These are phyloP conservation scores for Pseudohyphozyma bogoriensis DNA, from an alignment of 768 basidiomycete genomes.

Conservation along the genomic window DNA sequence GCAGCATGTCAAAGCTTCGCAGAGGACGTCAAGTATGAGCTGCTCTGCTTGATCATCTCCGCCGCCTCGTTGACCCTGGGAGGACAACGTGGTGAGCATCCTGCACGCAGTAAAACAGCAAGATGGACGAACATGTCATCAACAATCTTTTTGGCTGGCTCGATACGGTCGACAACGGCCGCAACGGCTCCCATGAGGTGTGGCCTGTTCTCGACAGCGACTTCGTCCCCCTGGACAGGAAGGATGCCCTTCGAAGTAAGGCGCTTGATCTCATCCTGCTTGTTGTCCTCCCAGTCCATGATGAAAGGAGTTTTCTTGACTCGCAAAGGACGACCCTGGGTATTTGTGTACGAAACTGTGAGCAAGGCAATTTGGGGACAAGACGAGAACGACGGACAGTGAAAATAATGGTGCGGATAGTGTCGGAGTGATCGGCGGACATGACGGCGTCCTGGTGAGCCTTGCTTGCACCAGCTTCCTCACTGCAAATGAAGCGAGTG, in stretches of 20 bases:
- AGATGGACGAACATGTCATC: background rate
- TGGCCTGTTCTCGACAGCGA: background rate
- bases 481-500: constrained; percentile 23
- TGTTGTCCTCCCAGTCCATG: constrained; percentile 60
- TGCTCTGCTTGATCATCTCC: no score
- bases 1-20: no score
- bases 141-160: background rate
- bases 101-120: no score
- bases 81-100: no score
- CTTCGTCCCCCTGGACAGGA: background rate
- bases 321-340: constrained; percentile 67
- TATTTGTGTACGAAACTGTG: no score
- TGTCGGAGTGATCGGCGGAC: background rate
- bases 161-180: background rate
- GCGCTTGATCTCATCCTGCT: background rate
- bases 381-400: background rate
- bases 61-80: no score
- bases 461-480: constrained; percentile 23
- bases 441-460: constrained; percentile 16
- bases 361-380: no score
- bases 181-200: background rate
- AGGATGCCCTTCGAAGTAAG: background rate
- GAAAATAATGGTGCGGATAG: constrained; percentile 4
- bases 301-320: constrained; percentile 77
- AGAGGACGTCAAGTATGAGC: no score